Evolutionary conservation across 2,329 filamentous ascomycete species (phyloP), one percentile per base, ranked within the genome.

Genomic region (Aspergillus sp.): DNA sequence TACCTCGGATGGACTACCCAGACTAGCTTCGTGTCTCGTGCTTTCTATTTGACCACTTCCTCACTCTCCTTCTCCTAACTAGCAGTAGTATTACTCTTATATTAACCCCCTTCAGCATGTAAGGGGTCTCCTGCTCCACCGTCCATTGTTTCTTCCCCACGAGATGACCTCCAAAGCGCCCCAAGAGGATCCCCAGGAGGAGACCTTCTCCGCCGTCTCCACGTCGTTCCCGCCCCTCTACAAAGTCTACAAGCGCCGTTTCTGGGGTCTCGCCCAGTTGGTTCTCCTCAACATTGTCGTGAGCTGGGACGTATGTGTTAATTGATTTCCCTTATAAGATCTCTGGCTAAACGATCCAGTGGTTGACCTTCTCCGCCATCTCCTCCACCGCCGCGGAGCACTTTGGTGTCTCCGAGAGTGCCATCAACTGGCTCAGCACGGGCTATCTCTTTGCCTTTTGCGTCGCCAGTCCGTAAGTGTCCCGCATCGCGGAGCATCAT

Each of bases 381-480:
- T 90, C 90, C 1, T 82, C 82, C 32, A 83, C 86, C 19, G 82
- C 90, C 1, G 84, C 91, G 0, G 62, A 78, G 20, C 96, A 91
- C 76, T 97, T 95, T 67, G 61, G 76, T 47, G 89, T 92, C 11
- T 81, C 80, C 32, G 85, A 92, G 65, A 85, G 83, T 14, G 82
- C 83, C 30, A 87, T 97, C 73, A 97, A 97, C 73, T 97, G 94
- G 94, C 80, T 96, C 57, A 91, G 87, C 65, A 97, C 88, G 0
- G 86, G 81, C 36, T 96, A 95, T 68, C 79, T 96, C 45, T 93
- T 97, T 68, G 79, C 91, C 47, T 97, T 96, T 65, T 83, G 88
- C 42, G 78, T 82, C 60, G 78, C 86, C 40, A 85, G 85, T 44
- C 93, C 94, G 50, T 79, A 66, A 57, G 78, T 77, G 7, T 45